phyloP scores from a whole-genome alignment of 139 green algal species.

The Closterium sp. region DNA sequence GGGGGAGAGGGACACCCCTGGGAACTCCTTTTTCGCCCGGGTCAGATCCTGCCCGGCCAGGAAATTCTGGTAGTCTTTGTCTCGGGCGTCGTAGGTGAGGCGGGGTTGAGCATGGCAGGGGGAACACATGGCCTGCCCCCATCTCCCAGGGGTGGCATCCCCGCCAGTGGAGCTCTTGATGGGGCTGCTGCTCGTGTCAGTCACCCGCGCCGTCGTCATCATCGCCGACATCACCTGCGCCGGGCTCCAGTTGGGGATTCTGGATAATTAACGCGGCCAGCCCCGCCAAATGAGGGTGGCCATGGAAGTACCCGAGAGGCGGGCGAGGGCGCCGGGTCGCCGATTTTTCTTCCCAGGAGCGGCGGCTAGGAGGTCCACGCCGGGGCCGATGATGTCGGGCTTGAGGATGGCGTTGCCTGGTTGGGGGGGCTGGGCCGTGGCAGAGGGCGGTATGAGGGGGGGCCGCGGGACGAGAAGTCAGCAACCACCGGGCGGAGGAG shows the following conservation, averaged over 20 bases:
- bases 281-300: neutral
- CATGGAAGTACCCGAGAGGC: neutral
- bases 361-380: neutral
- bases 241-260: neutral
- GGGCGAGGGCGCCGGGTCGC: neutral
- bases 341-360: neutral
- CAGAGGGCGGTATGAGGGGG: neutral
- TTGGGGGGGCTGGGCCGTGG: neutral
- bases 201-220: conserved; percentile 4
- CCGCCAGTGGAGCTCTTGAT: neutral
- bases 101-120: neutral
- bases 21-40: neutral
- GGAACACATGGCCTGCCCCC: neutral
- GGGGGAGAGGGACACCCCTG: neutral
- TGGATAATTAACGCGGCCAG: neutral
- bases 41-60: neutral
- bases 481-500: neutral
- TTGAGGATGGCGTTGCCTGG: neutral
- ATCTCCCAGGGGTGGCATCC: neutral
- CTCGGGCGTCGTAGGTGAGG: neutral
- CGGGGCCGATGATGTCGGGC: neutral
- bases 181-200: neutral
- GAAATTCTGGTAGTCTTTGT: neutral
- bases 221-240: neutral
- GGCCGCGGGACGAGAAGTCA: neutral